Base-by-base conservation (phyloP, 257 asterid genomes). In the Ilex aquifolium region DNA sequence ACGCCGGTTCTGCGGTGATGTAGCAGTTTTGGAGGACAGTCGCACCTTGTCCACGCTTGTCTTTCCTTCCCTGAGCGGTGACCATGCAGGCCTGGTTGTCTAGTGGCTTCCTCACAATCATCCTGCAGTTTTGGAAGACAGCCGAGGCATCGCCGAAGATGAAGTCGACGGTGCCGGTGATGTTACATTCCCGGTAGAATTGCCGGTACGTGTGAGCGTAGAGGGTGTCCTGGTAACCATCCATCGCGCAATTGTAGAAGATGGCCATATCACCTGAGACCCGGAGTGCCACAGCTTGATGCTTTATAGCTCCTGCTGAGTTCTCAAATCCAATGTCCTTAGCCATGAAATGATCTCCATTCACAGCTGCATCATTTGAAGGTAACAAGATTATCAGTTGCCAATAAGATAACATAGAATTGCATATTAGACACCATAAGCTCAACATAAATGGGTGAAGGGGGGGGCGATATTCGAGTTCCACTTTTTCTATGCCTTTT, bases 271-370 rank as follows among this genome's bases (percentile, higher is more conserved):
- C 95, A 0, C 73, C 86, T 5, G 82, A 70, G 13, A 70, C 78
- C 0, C 95, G 76, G 31, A 88, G 74, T 12, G 96, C 96, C 7
- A 85, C 86, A 1, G 96, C 96, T 39, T 83, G 91, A 67, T 76
- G 77, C 31, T 71, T 77, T 0, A 21, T 59, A 0, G 82, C 46
- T 1, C 95, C 96, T 0, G 95, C 95, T 2, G 85, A 65, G 83
- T 88, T 88, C 64, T 85, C 86, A 36, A 88, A 51, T 9, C 72
- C 89, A 29, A 88, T 74, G 66, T 85, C 82, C 66, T 52, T 79
- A 5, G 76, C 86, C 6, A 75, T 32, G 60, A 83, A 82, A 8
- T 64, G 72, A 0, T 77, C 79, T 4, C 72, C 80, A n/a, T 68
- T 73, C 49, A 87, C 72, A 3, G 68, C 78, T 72, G 56, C 31